phyloP scores from a whole-genome alignment of 306 rosid genomes.

The Fragaria nilgerrensis region DNA sequence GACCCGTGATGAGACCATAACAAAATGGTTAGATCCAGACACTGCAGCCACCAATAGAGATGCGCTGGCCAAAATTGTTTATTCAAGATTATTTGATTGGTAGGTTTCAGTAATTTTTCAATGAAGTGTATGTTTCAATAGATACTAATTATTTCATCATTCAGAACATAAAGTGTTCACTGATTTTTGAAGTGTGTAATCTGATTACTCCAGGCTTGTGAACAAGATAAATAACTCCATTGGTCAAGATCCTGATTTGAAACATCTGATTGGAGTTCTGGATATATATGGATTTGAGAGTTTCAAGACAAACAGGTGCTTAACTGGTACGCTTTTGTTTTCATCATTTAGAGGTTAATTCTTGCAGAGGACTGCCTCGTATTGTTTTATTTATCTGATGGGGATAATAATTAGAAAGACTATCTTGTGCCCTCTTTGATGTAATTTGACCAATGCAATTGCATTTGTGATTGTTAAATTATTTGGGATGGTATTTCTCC shows the following conservation, averaged over 20 bases:
- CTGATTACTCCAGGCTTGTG: slow-evolving; percentile 68
- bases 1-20: slow-evolving; percentile 92
- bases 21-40: slow-evolving; percentile 67
- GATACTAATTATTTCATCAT: slow-evolving; percentile 6
- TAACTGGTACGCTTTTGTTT: slow-evolving; percentile 59
- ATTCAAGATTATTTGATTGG: slow-evolving; percentile 93
- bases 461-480: background rate
- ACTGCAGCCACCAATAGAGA: slow-evolving; percentile 81
- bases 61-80: slow-evolving; percentile 84
- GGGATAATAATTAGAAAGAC: slow-evolving; percentile 16
- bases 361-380: slow-evolving; percentile 23
- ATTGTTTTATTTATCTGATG: slow-evolving; percentile 13
- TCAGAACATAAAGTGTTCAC: background rate
- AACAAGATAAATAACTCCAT: slow-evolving; percentile 82
- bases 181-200: slow-evolving; percentile 16
- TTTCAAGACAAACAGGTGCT: slow-evolving; percentile 99
- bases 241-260: slow-evolving; percentile 87
- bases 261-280: slow-evolving; percentile 80
- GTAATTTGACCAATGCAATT: slow-evolving; percentile 17
- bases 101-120: slow-evolving; percentile 22
- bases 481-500: background rate
- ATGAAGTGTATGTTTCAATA: background rate
- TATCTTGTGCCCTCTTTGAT: slow-evolving; percentile 15
- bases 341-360: slow-evolving; percentile 41
- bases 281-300: slow-evolving; percentile 99